Evolutionary conservation across 2,329 filamentous ascomycete species (phyloP).

Genomic region (Cladosporium sp.): DNA sequence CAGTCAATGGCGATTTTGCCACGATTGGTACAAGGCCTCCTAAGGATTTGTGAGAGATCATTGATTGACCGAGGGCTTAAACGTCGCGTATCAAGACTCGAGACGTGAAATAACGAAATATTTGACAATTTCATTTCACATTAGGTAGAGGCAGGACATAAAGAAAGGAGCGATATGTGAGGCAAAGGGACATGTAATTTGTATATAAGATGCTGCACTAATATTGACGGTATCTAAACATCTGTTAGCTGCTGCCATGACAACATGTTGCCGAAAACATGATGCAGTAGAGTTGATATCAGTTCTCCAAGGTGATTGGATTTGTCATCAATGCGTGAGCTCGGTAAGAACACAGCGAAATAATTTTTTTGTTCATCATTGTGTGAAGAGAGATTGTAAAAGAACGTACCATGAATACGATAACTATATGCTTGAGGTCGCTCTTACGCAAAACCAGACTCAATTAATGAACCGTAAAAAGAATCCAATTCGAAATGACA

Average conservation of each 20-base stretch:
- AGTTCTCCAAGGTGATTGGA: conserved; percentile 63
- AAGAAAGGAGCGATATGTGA: too few relatives aligned
- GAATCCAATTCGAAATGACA: neutral
- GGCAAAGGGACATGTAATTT: too few relatives aligned
- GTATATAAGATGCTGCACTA: too few relatives aligned
- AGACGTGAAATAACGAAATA: too few relatives aligned
- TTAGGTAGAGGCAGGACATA: too few relatives aligned
- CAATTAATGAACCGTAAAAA: neutral
- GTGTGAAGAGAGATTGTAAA: conserved; percentile 6
- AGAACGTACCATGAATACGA: conserved; percentile 13
- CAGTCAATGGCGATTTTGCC: conserved; percentile 45
- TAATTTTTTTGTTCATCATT: conserved; percentile 55
- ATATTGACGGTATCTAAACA: too few relatives aligned
- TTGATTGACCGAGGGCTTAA: too few relatives aligned
- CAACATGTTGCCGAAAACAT: neutral
- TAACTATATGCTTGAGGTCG: conserved; percentile 4
- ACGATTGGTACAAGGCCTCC: conserved; percentile 40
- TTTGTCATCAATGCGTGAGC: conserved; percentile 54
- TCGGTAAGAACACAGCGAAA: conserved; percentile 64
- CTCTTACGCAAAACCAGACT: conserved; percentile 5
- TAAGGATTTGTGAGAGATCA: conserved; percentile 23
- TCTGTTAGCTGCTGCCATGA: neutral
- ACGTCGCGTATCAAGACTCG: too few relatives aligned
- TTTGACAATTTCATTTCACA: too few relatives aligned
- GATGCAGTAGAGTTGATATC: conserved; percentile 30